Evolutionary conservation across 2,329 filamentous ascomycete species (phyloP).

Genomic region (Plectosphaerella sp.): DNA sequence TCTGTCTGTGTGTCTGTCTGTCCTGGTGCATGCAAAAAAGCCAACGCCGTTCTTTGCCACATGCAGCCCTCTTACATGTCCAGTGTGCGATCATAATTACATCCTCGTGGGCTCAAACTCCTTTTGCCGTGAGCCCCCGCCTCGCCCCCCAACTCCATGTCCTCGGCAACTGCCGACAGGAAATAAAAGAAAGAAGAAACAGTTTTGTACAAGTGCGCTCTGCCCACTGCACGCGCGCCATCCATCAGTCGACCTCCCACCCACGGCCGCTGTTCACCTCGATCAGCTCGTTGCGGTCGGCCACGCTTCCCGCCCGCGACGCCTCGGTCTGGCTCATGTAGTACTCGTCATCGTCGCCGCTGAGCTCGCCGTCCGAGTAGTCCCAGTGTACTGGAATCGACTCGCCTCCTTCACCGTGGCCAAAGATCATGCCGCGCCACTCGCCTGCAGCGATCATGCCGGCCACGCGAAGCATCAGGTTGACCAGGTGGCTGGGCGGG

Average conservation of each 20-base stretch:
- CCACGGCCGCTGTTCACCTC: conserved; percentile 7
- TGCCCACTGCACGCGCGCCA: background rate
- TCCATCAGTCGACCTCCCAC: conserved; percentile 12
- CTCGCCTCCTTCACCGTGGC: conserved; percentile 48
- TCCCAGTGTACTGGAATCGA: conserved; percentile 57
- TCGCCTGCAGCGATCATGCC: conserved; percentile 65
- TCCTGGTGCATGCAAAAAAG: conserved; percentile 1
- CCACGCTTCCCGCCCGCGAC: conserved; percentile 14
- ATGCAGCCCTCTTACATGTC: background rate
- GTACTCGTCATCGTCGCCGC: conserved; percentile 47
- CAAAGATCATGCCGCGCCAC: conserved; percentile 57
- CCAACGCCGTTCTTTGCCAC: background rate
- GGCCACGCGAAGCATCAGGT: conserved; percentile 77
- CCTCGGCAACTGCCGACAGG: background rate
- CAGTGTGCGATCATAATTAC: background rate
- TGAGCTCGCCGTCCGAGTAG: conserved; percentile 52
- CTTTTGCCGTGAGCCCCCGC: no score
- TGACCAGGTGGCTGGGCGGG: conserved; percentile 74
- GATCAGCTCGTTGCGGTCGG: conserved; percentile 5
- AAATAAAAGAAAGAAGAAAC: background rate
- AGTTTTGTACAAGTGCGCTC: background rate
- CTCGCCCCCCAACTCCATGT: background rate
- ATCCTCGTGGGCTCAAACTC: no score
- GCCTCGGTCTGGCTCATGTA: conserved; percentile 30
- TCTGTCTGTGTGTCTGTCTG: background rate